Conservation (phyloP, 2,329 filamentous ascomycete genomes). For the Neofusicoccum laricinum region DNA sequence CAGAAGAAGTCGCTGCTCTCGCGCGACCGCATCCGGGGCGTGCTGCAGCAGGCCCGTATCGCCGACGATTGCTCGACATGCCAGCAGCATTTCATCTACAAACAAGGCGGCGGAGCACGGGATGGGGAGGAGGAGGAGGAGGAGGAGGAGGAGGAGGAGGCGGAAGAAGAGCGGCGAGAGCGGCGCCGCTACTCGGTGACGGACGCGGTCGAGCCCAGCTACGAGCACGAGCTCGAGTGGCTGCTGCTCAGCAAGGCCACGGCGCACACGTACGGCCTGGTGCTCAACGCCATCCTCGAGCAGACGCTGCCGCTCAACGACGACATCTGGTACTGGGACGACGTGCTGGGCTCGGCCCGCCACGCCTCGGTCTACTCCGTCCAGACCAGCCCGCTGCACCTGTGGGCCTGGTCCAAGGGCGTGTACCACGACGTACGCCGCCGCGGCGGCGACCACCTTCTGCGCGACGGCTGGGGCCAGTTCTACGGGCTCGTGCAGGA, state of each 20-base stretch:
- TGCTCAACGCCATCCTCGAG: conserved; percentile 74
- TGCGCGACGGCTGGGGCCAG: conserved; percentile 48
- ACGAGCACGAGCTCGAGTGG: conserved; percentile 84
- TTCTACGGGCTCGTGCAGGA: conserved; percentile 81
- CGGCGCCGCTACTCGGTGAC: conserved; percentile 25
- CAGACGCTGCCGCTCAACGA: conserved; percentile 81
- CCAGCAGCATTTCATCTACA: conserved; percentile 31
- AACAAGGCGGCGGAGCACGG: background rate
- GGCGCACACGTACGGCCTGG: conserved; percentile 80
- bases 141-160: conserved; percentile 19
- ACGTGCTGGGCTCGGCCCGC: conserved; percentile 73
- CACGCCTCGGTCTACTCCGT: conserved; percentile 80
- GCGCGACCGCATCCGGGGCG: conserved; percentile 53
- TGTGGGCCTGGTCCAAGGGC: conserved; percentile 70
- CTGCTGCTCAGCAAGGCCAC: conserved; percentile 86
- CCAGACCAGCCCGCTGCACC: conserved; percentile 75
- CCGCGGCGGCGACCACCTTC: conserved; percentile 29
- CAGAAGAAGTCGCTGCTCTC: conserved; percentile 61
- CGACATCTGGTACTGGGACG: conserved; percentile 95
- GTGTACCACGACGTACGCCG: conserved; percentile 63
- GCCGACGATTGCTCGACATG: conserved; percentile 38
- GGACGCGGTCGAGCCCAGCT: conserved; percentile 28
- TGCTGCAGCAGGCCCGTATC: conserved; percentile 64
- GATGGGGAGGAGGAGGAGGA: conserved; percentile 28
- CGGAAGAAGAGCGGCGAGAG: conserved; percentile 19